Evolutionary conservation across 805 yeast genomes (phyloP).

Genomic region (Yarrowia hollandica): DNA sequence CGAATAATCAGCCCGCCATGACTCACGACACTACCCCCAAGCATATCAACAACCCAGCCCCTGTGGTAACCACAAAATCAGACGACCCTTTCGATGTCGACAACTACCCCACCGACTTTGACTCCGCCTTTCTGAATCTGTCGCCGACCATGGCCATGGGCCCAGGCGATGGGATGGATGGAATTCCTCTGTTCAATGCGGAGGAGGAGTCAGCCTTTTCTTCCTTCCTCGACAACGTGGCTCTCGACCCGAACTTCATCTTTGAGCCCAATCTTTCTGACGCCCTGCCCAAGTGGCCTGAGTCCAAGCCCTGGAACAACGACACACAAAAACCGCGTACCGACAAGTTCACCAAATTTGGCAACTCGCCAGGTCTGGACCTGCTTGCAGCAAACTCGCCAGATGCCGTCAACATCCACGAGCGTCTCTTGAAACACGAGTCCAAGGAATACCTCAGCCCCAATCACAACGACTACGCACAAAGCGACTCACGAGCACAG

Average conservation of each 20-base stretch:
- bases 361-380: constrained; percentile 25
- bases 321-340: background rate
- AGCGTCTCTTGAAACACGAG: constrained; percentile 16
- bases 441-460: constrained; percentile 19
- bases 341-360: constrained; percentile 26
- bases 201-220: constrained; percentile 39
- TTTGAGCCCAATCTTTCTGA: constrained; percentile 40
- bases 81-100: constrained; percentile 28
- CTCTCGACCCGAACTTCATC: constrained; percentile 39
- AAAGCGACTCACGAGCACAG: constrained; percentile 18
- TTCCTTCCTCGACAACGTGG: constrained; percentile 39
- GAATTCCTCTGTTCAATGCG: constrained; percentile 36
- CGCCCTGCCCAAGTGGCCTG: constrained; percentile 33
- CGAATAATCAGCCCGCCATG: background rate
- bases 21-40: background rate
- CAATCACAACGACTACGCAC: constrained; percentile 16
- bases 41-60: background rate
- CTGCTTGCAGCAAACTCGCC: constrained; percentile 24
- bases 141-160: constrained; percentile 13
- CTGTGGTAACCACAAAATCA: background rate
- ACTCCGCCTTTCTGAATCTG: constrained; percentile 34
- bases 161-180: constrained; percentile 27
- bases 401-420: constrained; percentile 25
- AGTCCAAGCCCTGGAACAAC: background rate
- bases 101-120: constrained; percentile 33